Conservation (phyloP, 179 eudicot species). For the Beta corolliflora region DNA sequence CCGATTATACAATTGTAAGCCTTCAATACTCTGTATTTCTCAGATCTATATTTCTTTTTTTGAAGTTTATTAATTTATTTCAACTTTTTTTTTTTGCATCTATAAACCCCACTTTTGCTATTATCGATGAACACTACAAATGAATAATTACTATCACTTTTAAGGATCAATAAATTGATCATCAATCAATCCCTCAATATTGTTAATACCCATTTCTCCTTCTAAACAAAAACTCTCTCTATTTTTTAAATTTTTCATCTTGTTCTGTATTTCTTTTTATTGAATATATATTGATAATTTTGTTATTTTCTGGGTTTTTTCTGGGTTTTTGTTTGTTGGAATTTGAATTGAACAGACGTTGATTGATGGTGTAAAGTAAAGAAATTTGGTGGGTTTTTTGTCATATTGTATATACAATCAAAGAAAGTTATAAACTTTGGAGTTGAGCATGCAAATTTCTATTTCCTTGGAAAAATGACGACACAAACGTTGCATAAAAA, state of each 20-base stretch:
- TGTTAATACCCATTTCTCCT: background rate
- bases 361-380: constrained; percentile 15
- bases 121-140: constrained; percentile 35
- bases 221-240: background rate
- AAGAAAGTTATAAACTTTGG: constrained; percentile 18
- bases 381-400: constrained; percentile 15
- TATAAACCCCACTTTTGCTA: constrained; percentile 38
- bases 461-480: background rate
- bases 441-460: constrained; percentile 33
- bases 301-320: background rate
- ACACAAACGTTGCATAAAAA: constrained; percentile 42
- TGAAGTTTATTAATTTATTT: background rate
- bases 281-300: background rate
- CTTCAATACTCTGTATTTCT: constrained; percentile 4
- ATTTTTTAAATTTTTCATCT: background rate
- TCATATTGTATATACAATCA: constrained; percentile 1
- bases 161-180: constrained; percentile 27
- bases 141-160: constrained; percentile 21
- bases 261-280: background rate
- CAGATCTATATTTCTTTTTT: constrained; percentile 1
- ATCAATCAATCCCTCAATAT: constrained; percentile 1
- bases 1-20: constrained; percentile 2
- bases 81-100: background rate
- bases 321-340: constrained; percentile 1
- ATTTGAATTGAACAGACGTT: constrained; percentile 35